These are phyloP conservation scores for Acrasis kona DNA, from an alignment of 78 protist genomes.

Conservation along the genomic window DNA sequence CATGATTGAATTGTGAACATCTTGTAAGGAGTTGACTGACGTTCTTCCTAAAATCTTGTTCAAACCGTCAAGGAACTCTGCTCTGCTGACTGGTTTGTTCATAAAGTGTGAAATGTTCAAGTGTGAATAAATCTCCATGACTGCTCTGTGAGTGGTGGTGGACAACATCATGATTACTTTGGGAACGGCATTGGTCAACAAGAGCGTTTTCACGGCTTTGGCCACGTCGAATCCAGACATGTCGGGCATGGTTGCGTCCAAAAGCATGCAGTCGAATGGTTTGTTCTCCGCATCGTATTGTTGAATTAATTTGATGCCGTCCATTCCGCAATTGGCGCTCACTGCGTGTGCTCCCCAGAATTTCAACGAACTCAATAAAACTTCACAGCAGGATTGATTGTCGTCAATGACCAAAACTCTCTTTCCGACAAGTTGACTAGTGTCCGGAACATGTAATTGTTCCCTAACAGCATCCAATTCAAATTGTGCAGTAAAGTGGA, in stretches of 20 bases:
- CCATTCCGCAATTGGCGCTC: too few species aligned
- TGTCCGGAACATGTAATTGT: background rate
- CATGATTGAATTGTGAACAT: background rate
- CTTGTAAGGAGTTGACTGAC: background rate
- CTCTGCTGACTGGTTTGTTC: background rate
- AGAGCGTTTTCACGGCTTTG: too few species aligned
- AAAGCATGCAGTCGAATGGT: too few species aligned
- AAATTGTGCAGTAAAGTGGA: conserved; percentile 7
- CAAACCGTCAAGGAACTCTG: background rate
- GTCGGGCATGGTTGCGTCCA: too few species aligned
- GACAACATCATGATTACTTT: too few species aligned
- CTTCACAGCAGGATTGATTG: too few species aligned
- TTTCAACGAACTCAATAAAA: background rate
- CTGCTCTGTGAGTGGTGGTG: background rate
- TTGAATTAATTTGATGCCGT: too few species aligned
- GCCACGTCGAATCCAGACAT: too few species aligned
- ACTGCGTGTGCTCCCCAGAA: too few species aligned
- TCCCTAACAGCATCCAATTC: background rate
- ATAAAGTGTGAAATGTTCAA: background rate
- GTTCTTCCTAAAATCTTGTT: background rate
- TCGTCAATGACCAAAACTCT: too few species aligned
- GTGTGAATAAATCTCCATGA: background rate
- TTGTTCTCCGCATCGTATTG: too few species aligned
- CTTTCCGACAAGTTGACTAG: background rate
- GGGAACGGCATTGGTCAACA: too few species aligned